Evolutionary conservation across 1,139 yeast genomes (phyloP).

Genomic region (Yamadazyma sp.): DNA sequence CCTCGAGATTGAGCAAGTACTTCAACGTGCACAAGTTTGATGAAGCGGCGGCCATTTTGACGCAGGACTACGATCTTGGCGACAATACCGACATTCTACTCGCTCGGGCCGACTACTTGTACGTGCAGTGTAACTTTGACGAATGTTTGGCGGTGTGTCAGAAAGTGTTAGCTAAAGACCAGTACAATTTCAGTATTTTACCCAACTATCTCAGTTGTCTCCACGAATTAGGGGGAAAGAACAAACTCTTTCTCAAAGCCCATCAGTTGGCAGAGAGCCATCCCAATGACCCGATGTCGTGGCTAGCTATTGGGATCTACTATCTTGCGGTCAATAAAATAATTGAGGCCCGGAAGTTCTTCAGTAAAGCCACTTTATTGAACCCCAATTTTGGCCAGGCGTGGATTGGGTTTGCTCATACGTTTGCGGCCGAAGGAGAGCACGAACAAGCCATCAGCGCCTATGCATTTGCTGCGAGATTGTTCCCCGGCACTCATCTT

Average conservation of each 20-base stretch:
- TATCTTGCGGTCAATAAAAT: conserved; percentile 74
- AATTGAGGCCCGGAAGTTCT: conserved; percentile 81
- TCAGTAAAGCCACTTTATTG: conserved; percentile 84
- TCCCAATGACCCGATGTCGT: conserved; percentile 81
- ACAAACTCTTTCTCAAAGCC: conserved; percentile 75
- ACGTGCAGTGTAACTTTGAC: conserved; percentile 76
- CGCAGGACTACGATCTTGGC: conserved; percentile 69
- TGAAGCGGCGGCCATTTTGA: conserved; percentile 66
- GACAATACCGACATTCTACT: conserved; percentile 69
- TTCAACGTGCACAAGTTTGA: conserved; percentile 57
- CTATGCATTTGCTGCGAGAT: conserved; percentile 90
- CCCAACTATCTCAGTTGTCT: conserved; percentile 84
- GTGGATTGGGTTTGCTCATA: conserved; percentile 98
- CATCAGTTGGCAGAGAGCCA: conserved; percentile 86
- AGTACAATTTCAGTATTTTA: conserved; percentile 67
- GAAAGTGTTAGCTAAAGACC: conserved; percentile 58
- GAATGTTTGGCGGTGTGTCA: conserved; percentile 79
- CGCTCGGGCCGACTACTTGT: conserved; percentile 69
- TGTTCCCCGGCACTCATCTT: conserved; percentile 91
- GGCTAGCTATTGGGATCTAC: conserved; percentile 92
- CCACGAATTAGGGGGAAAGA: conserved; percentile 80
- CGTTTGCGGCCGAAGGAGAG: conserved; percentile 96
- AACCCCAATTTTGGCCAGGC: conserved; percentile 94
- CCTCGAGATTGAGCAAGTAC: conserved; percentile 74
- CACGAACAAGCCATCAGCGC: conserved; percentile 98